phyloP scores from a whole-genome alignment of 2,329 filamentous ascomycete genomes.

The Ascochyta koolunga region DNA sequence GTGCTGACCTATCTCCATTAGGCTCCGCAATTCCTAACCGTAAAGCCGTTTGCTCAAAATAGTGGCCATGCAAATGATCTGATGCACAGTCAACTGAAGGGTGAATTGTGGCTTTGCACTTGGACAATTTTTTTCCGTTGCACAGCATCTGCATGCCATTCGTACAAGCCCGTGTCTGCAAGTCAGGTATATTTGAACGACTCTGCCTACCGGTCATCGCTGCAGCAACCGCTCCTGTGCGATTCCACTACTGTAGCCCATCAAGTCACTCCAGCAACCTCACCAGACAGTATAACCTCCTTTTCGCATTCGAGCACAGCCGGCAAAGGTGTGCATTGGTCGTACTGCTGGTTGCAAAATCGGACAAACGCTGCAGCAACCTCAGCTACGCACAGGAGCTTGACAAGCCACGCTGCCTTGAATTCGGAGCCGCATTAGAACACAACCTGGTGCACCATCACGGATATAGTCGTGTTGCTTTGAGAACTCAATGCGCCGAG shows the following conservation, averaged over 20 bases:
- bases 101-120: neutral
- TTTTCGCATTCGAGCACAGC: constrained; percentile 17
- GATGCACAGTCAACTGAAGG: no score
- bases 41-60: no score
- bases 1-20: neutral
- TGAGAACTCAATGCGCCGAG: neutral
- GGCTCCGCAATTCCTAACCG: no score
- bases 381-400: constrained; percentile 14
- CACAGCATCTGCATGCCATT: constrained; percentile 15
- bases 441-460: neutral
- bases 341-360: constrained; percentile 17
- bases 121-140: constrained; percentile 2
- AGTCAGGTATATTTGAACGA: constrained; percentile 9
- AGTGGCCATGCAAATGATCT: no score
- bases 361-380: constrained; percentile 20
- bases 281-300: constrained; percentile 10
- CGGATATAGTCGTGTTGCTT: neutral
- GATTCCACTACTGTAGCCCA: constrained; percentile 7
- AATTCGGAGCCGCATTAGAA: neutral
- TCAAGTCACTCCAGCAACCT: constrained; percentile 16
- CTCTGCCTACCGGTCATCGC: constrained; percentile 8
- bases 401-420: constrained; percentile 17
- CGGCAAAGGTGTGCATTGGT: neutral
- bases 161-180: constrained; percentile 9
- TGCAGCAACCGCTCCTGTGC: constrained; percentile 12